Conservation (phyloP, 78 protist genomes). For the Speleostelium caveatum region DNA sequence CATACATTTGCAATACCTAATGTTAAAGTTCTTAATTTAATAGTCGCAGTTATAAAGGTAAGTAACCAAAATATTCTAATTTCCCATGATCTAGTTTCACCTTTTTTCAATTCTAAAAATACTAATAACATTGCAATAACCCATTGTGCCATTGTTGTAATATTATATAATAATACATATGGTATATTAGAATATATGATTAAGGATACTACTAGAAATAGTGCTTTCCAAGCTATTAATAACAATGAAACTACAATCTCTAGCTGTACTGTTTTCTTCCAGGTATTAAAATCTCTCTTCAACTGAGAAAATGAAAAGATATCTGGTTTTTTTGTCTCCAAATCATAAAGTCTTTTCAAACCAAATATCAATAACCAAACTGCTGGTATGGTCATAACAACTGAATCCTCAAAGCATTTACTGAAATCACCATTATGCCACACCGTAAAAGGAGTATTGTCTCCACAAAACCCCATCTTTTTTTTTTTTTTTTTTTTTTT, state of each 20-base stretch:
- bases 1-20: conserved; percentile 42
- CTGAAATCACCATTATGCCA: conserved; percentile 63
- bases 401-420: conserved; percentile 63
- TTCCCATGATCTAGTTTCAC: conserved; percentile 68
- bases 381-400: conserved; percentile 58
- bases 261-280: conserved; percentile 57
- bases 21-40: conserved; percentile 59
- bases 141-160: conserved; percentile 46
- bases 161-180: conserved; percentile 18
- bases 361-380: conserved; percentile 40
- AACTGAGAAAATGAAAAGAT: conserved; percentile 17
- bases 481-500: neutral
- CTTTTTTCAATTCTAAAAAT: conserved; percentile 44
- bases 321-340: conserved; percentile 38
- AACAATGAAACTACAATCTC: conserved; percentile 55
- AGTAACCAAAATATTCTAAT: conserved; percentile 49
- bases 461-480: conserved; percentile 70
- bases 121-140: conserved; percentile 2
- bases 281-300: conserved; percentile 18
- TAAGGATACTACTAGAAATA: conserved; percentile 18
- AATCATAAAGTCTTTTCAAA: conserved; percentile 3
- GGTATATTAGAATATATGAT: neutral
- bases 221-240: conserved; percentile 53
- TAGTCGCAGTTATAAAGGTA: conserved; percentile 48
- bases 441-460: conserved; percentile 8